A percentile compares a stretch with the other conserved stretches of the same genome.
These are phyloP conservation scores for Coemansia sp. DNA, from an alignment of 192 early-diverging fungal species.

Conservation along the genomic window DNA sequence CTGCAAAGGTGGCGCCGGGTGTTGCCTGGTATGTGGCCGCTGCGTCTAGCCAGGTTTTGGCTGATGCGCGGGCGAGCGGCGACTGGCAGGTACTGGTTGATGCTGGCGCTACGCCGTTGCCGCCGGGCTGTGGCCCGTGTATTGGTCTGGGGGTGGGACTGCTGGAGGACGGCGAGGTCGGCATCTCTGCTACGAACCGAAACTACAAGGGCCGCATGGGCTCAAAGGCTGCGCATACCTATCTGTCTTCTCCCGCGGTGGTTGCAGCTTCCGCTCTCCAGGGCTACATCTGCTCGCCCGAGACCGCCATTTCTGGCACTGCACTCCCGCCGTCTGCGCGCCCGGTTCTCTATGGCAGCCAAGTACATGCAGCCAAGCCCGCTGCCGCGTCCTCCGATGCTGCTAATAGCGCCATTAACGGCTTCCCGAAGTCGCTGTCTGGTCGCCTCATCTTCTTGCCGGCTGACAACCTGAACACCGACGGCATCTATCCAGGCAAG, in stretches of 20 bases:
- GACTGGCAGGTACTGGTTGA: constrained; percentile 85
- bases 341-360: constrained; percentile 32
- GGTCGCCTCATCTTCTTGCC: constrained; percentile 89
- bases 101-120: constrained; percentile 85
- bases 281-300: constrained; percentile 76
- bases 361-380: constrained; percentile 2
- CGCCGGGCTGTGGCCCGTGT: constrained; percentile 97
- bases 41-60: constrained; percentile 87
- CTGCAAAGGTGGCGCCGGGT: constrained; percentile 36
- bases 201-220: constrained; percentile 99
- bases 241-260: constrained; percentile 92
- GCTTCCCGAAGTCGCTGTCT: constrained; percentile 71
- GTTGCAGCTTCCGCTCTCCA: constrained; percentile 91
- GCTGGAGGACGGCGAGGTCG: constrained; percentile 93
- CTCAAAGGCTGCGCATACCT: constrained; percentile 84
- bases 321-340: constrained; percentile 9
- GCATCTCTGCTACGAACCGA: constrained; percentile 98
- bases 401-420: constrained; percentile 46
- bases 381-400: neutral
- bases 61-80: constrained; percentile 77
- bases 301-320: constrained; percentile 24
- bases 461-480: constrained; percentile 96
- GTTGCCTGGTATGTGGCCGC: constrained; percentile 97
- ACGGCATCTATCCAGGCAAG: constrained; percentile 98
- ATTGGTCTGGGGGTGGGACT: constrained; percentile 91